Evolutionary conservation across 1,284 basidiomycete genomes (phyloP).

Genomic region (Papiliotrema fonsecae): DNA sequence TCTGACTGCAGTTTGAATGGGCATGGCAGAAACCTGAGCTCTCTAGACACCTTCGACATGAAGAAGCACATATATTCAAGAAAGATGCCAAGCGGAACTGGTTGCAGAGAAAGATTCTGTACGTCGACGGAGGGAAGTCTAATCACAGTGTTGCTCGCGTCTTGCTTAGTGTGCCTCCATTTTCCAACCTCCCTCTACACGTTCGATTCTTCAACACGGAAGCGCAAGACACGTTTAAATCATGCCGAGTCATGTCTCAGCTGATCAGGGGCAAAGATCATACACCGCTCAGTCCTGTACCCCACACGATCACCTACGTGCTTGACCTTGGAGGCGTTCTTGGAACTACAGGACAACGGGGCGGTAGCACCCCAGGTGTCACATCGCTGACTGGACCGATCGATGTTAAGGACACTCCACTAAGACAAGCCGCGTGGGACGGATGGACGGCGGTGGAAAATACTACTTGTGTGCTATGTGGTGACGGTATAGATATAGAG

Average conservation of each 20-base stretch:
- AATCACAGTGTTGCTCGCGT: constrained; percentile 33
- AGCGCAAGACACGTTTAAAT: constrained; percentile 32
- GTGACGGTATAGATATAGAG: constrained; percentile 49
- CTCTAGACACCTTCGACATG: constrained; percentile 47
- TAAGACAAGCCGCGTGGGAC: too few species aligned
- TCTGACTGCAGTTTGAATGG: constrained; percentile 70
- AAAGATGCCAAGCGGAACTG: constrained; percentile 36
- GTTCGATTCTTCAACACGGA: constrained; percentile 65
- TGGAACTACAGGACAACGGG: constrained; percentile 55
- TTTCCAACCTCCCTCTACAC: constrained; percentile 40
- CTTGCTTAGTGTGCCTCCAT: constrained; percentile 34
- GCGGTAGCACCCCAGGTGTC: constrained; percentile 53
- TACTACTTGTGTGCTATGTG: constrained; percentile 57
- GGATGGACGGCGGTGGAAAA: too few species aligned
- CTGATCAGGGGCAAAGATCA: neutral
- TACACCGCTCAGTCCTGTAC: constrained; percentile 49
- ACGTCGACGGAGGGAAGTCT: constrained; percentile 4
- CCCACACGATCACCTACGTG: constrained; percentile 53
- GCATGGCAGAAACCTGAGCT: constrained; percentile 74
- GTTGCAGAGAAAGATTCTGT: constrained; percentile 39
- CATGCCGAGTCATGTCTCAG: neutral
- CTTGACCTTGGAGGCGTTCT: constrained; percentile 69
- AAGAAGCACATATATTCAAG: constrained; percentile 27
- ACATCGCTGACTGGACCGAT: constrained; percentile 50
- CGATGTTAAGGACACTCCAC: constrained; percentile 61